Evolutionary conservation across 768 basidiomycete species (phyloP).

Genomic region (Paxillus involutus): DNA sequence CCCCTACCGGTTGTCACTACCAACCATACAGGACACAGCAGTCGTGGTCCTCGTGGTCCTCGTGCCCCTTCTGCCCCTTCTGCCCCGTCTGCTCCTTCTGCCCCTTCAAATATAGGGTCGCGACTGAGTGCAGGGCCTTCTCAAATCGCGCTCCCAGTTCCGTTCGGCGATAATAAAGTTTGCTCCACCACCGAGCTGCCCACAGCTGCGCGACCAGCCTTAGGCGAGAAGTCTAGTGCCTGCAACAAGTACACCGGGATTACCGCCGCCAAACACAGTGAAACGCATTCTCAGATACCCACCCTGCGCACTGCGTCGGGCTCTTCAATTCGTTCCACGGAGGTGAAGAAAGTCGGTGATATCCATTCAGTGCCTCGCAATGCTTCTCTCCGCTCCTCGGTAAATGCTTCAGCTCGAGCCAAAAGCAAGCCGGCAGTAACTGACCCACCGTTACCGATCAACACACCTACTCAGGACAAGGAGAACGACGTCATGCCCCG

Average conservation of each 20-base stretch:
- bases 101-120: conserved; percentile 32
- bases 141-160: background rate
- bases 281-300: conserved; percentile 28
- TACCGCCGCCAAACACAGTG: conserved; percentile 5
- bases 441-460: background rate
- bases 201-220: background rate
- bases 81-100: too few species aligned
- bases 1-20: background rate
- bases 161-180: conserved; percentile 1
- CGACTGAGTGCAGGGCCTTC: conserved; percentile 29
- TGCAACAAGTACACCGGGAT: conserved; percentile 2
- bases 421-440: background rate
- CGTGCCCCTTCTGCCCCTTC: conserved; percentile 38
- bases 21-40: conserved; percentile 21
- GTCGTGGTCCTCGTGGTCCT: conserved; percentile 45
- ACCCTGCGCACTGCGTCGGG: conserved; percentile 26
- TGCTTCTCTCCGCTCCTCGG: conserved; percentile 4
- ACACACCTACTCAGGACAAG: conserved; percentile 7
- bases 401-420: background rate
- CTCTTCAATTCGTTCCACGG: conserved; percentile 25
- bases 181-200: background rate
- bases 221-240: conserved; percentile 17
- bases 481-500: conserved; percentile 25
- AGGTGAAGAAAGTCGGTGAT: conserved; percentile 7
- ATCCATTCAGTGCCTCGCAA: conserved; percentile 1